Conservation (phyloP, 805 yeast species). For the Hanseniaspora occidentalis region DNA sequence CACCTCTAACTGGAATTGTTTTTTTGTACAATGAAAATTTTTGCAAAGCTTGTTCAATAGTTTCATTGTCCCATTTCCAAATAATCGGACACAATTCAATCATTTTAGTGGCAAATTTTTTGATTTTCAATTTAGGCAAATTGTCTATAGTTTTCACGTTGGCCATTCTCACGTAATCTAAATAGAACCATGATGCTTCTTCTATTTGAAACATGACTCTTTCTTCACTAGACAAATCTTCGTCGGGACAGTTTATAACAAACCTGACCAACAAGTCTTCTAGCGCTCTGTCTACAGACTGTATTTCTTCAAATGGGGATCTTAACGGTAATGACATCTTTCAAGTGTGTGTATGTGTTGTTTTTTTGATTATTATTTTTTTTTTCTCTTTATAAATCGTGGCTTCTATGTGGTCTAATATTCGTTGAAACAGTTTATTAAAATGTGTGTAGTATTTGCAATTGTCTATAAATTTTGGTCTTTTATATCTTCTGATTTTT, state of each 20-base stretch:
- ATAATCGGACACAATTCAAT: slow-evolving; percentile 59
- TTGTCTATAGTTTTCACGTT: slow-evolving; percentile 38
- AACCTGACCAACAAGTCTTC: slow-evolving; percentile 86
- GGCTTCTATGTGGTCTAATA: too few relatives aligned
- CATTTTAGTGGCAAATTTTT: slow-evolving; percentile 56
- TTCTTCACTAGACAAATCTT: slow-evolving; percentile 55
- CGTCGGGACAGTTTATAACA: slow-evolving; percentile 82
- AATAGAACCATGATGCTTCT: slow-evolving; percentile 97
- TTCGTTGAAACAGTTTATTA: too few relatives aligned
- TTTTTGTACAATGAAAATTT: slow-evolving; percentile 77
- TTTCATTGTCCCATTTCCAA: slow-evolving; percentile 70
- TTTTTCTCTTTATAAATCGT: neutral
- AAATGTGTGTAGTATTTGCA: too few relatives aligned
- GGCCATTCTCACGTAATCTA: slow-evolving; percentile 63
- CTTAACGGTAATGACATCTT: slow-evolving; percentile 49
- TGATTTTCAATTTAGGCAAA: slow-evolving; percentile 68
- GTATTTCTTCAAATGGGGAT: slow-evolving; percentile 43
- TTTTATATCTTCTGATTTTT: too few relatives aligned
- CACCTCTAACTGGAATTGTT: slow-evolving; percentile 92
- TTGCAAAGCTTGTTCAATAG: slow-evolving; percentile 58
- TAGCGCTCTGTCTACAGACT: slow-evolving; percentile 52
- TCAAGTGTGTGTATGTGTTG: neutral
- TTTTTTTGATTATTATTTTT: neutral
- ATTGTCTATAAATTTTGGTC: too few relatives aligned
- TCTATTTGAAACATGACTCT: slow-evolving; percentile 88